These are phyloP conservation scores for Aegilops longissima DNA, from an alignment of 176 grass and related monocot species.

Conservation along the genomic window DNA sequence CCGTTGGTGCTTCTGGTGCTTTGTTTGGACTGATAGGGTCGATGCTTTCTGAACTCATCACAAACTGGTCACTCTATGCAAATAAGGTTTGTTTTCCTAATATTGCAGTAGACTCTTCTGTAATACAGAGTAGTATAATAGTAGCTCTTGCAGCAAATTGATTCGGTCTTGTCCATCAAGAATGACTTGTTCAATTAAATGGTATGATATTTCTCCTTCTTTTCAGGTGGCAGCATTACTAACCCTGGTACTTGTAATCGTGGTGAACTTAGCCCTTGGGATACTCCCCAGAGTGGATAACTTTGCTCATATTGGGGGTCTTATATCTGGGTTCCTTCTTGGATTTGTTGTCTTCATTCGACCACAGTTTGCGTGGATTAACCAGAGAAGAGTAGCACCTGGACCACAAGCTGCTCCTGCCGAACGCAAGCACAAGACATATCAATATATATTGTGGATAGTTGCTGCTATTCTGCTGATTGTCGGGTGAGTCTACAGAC, in stretches of 20 bases:
- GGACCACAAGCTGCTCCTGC: constrained; percentile 17
- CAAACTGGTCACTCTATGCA: constrained; percentile 89
- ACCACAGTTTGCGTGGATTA: constrained; percentile 70
- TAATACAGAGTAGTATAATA: neutral
- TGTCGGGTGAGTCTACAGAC: constrained; percentile 39
- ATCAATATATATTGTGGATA: constrained; percentile 79
- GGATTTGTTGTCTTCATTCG: constrained; percentile 82
- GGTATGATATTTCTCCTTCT: neutral
- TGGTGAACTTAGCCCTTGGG: constrained; percentile 73
- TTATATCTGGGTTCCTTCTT: constrained; percentile 84
- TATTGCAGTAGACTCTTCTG: neutral
- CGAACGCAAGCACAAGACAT: constrained; percentile 63
- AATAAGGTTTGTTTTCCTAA: constrained; percentile 60
- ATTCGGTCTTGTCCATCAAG: neutral
- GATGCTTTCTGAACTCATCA: constrained; percentile 95
- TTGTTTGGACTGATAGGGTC: constrained; percentile 81
- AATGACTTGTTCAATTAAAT: constrained; percentile 10
- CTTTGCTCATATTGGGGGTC: constrained; percentile 92
- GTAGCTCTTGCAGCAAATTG: neutral
- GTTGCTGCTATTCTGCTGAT: constrained; percentile 46
- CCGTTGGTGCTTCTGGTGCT: constrained; percentile 89
- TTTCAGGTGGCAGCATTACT: constrained; percentile 63
- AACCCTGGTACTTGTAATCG: constrained; percentile 60
- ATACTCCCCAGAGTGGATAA: constrained; percentile 83
- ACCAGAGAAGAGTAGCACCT: constrained; percentile 34